Evolutionary conservation across 2,329 filamentous ascomycete genomes (phyloP), one percentile per base, ranked within the genome.

Genomic region (Epichloe amarillans): DNA sequence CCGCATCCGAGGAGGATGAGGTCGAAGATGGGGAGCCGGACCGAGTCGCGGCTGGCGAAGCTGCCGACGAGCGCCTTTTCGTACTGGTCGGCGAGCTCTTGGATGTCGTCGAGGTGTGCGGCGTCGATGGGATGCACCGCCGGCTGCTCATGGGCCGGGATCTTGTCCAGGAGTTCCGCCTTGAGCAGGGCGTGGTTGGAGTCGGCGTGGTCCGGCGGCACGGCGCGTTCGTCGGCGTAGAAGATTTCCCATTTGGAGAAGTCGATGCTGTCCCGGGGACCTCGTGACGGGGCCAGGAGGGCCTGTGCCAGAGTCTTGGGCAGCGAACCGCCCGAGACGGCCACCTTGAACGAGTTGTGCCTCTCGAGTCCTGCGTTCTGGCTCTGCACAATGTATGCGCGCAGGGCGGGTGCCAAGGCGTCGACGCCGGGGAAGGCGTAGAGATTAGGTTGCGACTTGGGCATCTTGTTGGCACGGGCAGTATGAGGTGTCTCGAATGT

Each of bases 231-330:
- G 66, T 98, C 93, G 64, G 91, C 91, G 69, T 96, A 97, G 77
- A 97, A 98, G 64, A 98, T 88, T 63, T 97, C 87, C 93, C 93
- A 98, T 68, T 87, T 88, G 65, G 77, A 74, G 69, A 94, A 95
- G 61, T 85, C 75, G 58, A 90, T 70, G 4, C 72, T 76, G 63
- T 89, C 86, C 51, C 83, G 65, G 41, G 69, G 63, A 10, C 69
- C 72, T 21, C 67, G 63, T 33, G 70, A 69, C 57, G 62, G 71
- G 59, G 79, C 64, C 26, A 97, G 80, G 11, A 97, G 80, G 10
- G 89, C 89, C 66, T 88, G 81, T 44, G 89, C 88, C 41, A 98
- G 83, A 14, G 84, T 87, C 63, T 88, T 84, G 52, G 93, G 93
- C 44, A 98, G 80, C 15, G 90, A 96, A 60, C 93, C 93, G 59